A percentile compares a stretch with the other conserved stretches of the same genome.
Evolutionary conservation across 2,329 filamentous ascomycete species (phyloP).

Genomic region (Bertia moriformis): DNA sequence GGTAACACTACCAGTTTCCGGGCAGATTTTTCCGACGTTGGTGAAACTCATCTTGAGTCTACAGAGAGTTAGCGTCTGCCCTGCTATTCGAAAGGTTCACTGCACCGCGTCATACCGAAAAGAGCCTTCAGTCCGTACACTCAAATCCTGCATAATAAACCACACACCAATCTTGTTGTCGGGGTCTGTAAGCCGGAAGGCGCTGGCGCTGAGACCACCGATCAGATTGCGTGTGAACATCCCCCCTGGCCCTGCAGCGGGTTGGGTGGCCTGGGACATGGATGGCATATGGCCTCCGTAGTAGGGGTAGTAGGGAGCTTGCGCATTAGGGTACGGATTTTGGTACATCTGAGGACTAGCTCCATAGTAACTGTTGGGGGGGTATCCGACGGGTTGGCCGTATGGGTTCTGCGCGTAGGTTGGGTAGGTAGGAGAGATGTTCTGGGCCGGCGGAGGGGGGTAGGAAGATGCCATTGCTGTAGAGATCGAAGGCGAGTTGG

Average conservation of each 20-base stretch:
- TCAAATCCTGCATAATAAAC: conserved; percentile 57
- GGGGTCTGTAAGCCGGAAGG: conserved; percentile 42
- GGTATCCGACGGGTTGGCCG: background rate
- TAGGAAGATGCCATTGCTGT: conserved; percentile 48
- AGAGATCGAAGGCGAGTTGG: conserved; percentile 45
- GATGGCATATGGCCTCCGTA: background rate
- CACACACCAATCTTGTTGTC: conserved; percentile 46
- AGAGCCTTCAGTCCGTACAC: conserved; percentile 50
- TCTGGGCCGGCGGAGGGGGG: conserved; percentile 23
- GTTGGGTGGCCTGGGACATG: background rate
- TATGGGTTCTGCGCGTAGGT: background rate
- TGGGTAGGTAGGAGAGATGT: background rate
- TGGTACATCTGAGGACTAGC: background rate
- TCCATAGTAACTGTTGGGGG: background rate
- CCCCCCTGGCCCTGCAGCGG: conserved; percentile 23
- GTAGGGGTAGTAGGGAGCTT: background rate
- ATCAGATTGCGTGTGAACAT: conserved; percentile 58
- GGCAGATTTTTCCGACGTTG: conserved; percentile 30
- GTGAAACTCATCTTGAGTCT: conserved; percentile 25
- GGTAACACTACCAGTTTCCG: conserved; percentile 12
- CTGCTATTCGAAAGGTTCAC: too few relatives aligned
- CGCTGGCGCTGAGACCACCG: conserved; percentile 50
- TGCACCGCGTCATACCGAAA: conserved; percentile 51
- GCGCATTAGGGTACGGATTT: background rate
- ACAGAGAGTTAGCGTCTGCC: too few relatives aligned